Percentiles rank a stretch among this genome's conserved stretches.
phyloP scores from a whole-genome alignment of 2,329 filamentous ascomycete genomes.

The Ascochyta fabae region DNA sequence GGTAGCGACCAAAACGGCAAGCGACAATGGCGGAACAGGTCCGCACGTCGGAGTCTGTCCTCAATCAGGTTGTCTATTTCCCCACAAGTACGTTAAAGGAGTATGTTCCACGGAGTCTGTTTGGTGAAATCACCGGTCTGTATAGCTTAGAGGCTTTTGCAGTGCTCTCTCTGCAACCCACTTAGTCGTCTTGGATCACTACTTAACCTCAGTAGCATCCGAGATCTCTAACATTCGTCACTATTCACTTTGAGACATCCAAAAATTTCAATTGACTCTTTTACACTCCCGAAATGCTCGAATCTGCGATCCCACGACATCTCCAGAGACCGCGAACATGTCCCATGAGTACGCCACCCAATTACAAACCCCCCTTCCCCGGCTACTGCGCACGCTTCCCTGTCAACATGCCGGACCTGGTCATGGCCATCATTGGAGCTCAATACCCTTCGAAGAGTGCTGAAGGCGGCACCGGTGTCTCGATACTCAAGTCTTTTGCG shows the following conservation, averaged over 20 bases:
- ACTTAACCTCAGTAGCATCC: neutral
- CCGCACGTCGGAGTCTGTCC: neutral
- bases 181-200: neutral
- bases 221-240: neutral
- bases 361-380: constrained; percentile 42
- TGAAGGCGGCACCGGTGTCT: constrained; percentile 12
- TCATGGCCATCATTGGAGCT: constrained; percentile 46
- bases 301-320: constrained; percentile 33
- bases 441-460: constrained; percentile 25
- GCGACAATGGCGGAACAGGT: neutral
- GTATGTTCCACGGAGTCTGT: neutral
- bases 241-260: neutral
- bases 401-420: constrained; percentile 36
- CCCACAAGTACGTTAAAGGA: neutral
- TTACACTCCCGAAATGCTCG: constrained; percentile 21
- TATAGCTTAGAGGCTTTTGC: neutral
- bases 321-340: constrained; percentile 26
- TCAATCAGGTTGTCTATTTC: neutral
- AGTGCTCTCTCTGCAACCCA: neutral
- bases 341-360: constrained; percentile 26
- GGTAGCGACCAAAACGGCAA: neutral
- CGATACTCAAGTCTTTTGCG: constrained; percentile 24
- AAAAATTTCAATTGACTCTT: neutral
- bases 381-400: constrained; percentile 45
- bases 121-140: neutral